Conservation (phyloP, 257 asterid genomes). For the Solanum pinnatisectum region DNA sequence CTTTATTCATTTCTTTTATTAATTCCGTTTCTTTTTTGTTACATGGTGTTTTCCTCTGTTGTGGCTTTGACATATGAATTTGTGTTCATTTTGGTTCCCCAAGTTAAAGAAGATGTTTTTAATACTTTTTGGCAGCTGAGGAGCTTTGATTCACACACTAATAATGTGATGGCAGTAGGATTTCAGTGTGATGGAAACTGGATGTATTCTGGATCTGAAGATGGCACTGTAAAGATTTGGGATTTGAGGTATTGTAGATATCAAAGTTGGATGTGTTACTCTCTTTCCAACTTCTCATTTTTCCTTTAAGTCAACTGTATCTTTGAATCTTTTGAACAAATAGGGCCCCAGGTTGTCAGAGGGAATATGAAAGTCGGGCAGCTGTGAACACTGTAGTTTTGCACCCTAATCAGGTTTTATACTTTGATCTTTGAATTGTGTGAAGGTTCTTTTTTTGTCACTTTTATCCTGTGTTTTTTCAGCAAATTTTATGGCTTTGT, state of each 20-base stretch:
- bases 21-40: neutral
- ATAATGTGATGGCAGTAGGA: slow-evolving; percentile 97
- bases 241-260: slow-evolving; percentile 54
- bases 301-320: slow-evolving; percentile 4
- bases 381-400: slow-evolving; percentile 96
- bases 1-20: neutral
- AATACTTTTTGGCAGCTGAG: slow-evolving; percentile 41
- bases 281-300: neutral
- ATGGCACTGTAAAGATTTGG: slow-evolving; percentile 98
- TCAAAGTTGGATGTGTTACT: neutral
- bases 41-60: neutral
- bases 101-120: neutral
- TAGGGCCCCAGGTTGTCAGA: slow-evolving; percentile 98
- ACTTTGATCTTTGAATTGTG: neutral
- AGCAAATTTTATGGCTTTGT: neutral
- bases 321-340: slow-evolving; percentile 12
- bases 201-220: slow-evolving; percentile 99
- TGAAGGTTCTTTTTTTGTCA: neutral
- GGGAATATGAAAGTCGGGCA: slow-evolving; percentile 98
- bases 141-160: slow-evolving; percentile 97
- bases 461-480: neutral
- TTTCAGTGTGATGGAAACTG: slow-evolving; percentile 96
- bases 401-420: slow-evolving; percentile 87
- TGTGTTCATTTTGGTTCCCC: neutral
- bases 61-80: neutral